phyloP scores from a whole-genome alignment of 2,329 filamentous ascomycete genomes.

The Aspergillus viridinutans region DNA sequence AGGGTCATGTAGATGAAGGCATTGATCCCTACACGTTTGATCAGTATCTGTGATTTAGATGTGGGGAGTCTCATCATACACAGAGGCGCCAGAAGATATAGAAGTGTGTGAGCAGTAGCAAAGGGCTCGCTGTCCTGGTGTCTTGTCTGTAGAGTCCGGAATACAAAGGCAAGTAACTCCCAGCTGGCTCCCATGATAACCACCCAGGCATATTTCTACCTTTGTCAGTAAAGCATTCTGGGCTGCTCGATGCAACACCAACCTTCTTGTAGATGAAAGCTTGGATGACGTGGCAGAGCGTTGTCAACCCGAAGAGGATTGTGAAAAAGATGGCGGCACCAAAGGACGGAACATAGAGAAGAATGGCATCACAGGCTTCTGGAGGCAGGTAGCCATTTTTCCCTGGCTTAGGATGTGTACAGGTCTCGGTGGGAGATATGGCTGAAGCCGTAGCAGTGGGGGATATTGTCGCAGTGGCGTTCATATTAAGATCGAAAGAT shows the following conservation, averaged over 20 bases:
- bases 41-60: not conserved
- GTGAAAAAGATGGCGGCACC: slow-evolving; percentile 31
- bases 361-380: slow-evolving; percentile 32
- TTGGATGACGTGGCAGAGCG: slow-evolving; percentile 29
- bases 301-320: slow-evolving; percentile 29
- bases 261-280: slow-evolving; percentile 29
- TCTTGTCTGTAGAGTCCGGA: slow-evolving; percentile 39
- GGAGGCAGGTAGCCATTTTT: slow-evolving; percentile 37
- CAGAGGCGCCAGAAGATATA: slow-evolving; percentile 44
- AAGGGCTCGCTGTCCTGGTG: slow-evolving; percentile 34
- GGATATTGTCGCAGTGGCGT: slow-evolving; percentile 1
- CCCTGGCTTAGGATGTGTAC: slow-evolving; percentile 23
- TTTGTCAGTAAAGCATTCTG: slow-evolving; percentile 2
- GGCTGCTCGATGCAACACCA: not conserved
- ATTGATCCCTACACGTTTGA: slow-evolving; percentile 29
- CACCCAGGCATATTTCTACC: slow-evolving; percentile 41
- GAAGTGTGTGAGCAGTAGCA: slow-evolving; percentile 34
- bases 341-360: slow-evolving; percentile 27
- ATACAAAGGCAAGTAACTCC: slow-evolving; percentile 38
- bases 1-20: slow-evolving; percentile 48
- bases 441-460: slow-evolving; percentile 12
- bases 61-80: slow-evolving; percentile 12
- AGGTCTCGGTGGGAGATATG: slow-evolving; percentile 11
- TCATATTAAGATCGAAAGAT: slow-evolving; percentile 1
- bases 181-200: slow-evolving; percentile 41